A percentile compares a stretch with the other conserved stretches of the same genome.
Conservation (phyloP, 495 filamentous ascomycete genomes). For the Collariella sp. region DNA sequence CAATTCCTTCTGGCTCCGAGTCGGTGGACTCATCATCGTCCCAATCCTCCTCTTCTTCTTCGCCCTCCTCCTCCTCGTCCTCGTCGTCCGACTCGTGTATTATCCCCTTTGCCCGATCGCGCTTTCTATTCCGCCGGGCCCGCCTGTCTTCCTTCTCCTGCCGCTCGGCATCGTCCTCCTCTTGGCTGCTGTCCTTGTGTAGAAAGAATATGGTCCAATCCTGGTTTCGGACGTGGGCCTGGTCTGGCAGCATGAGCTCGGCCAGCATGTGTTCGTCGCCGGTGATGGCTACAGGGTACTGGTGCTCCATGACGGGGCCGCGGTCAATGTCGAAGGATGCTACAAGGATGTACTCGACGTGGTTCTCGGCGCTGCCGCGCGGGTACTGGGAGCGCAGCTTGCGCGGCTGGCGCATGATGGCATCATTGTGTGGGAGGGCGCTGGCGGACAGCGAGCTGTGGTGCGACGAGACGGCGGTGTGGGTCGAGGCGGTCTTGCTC, state of each 20-base stretch:
- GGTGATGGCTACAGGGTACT: conserved; percentile 88
- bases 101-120: conserved; percentile 46
- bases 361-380: conserved; percentile 64
- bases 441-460: conserved; percentile 44
- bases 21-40: conserved; percentile 48
- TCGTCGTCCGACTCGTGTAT: conserved; percentile 43
- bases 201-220: conserved; percentile 99
- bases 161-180: conserved; percentile 60
- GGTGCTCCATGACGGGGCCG: conserved; percentile 96
- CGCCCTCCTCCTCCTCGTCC: conserved; percentile 36
- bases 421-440: conserved; percentile 32
- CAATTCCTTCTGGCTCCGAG: conserved; percentile 54
- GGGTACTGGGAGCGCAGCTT: conserved; percentile 77
- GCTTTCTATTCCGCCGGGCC: conserved; percentile 34
- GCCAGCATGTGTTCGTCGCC: conserved; percentile 97
- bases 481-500: conserved; percentile 46
- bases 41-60: conserved; percentile 48
- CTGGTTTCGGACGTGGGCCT: conserved; percentile 87
- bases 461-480: conserved; percentile 43
- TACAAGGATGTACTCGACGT: conserved; percentile 99
- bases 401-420: conserved; percentile 32
- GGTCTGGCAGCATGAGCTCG: conserved; percentile 97
- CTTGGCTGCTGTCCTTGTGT: conserved; percentile 81
- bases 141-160: conserved; percentile 45
- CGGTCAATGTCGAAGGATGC: conserved; percentile 95